Base-by-base conservation (phyloP, 306 rosid species). In the Rosa persica region DNA sequence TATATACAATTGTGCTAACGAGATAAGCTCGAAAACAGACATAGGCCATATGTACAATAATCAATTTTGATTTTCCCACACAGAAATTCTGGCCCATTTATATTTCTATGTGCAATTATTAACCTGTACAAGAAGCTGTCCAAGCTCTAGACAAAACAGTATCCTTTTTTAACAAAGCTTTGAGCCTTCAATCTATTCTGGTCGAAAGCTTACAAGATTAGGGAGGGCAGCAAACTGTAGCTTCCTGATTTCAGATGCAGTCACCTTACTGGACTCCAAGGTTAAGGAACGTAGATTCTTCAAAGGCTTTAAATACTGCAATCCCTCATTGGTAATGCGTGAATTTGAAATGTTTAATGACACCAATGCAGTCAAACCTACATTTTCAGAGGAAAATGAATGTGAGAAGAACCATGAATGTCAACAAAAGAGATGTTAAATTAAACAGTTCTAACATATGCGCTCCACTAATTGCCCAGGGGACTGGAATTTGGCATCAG, bases 311-410 rank as follows among this genome's bases (percentile, higher is more conserved):
- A 92, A 81, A 80, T 89, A 81, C 73, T 73, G 85, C 79, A 92
- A 80, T 51, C 97, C 97, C 12, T 76, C 75, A 34, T 70, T 78
- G 67, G 90, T 88, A 74, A 92, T 80, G 30, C 91, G 82, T 55
- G 91, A 89, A 79, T 88, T 92, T 68, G 97, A 88, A 72, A 88
- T 86, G 67, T 88, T 92, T 83, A 92, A 75, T 17, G 94, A 88
- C 67, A 92, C 80, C 87, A 92, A 81, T 23, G 86, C 83, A 27
- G 91, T 87, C 60, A 92, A 81, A 42, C 94, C 97, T 92, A 86
- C 78, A 76, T 80, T 89, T 52, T 75, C 62, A 67, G 15, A 23
- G 8, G 17, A 47, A 60, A 57, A 15, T 38, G 22, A 36, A 51
- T 11, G 51, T n/a, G 47, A 42, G 13, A 74, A 15, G 17, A 8